Conservation (phyloP, 768 basidiomycete species). For the Galerina sulciceps region DNA sequence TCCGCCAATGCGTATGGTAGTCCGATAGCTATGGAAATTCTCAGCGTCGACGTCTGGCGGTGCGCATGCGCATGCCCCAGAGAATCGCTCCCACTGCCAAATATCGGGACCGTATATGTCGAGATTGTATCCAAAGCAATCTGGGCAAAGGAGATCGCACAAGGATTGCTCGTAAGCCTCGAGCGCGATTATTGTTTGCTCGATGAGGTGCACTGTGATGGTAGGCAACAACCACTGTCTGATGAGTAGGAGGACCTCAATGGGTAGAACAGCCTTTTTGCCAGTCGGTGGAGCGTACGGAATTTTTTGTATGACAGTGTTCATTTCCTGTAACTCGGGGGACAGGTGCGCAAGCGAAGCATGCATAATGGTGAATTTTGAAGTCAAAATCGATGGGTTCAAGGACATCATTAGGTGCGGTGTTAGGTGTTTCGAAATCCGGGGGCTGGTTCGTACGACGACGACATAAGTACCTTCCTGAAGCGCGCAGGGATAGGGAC, state of each 20-base stretch:
- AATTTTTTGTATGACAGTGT: constrained; percentile 35
- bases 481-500: constrained; percentile 21
- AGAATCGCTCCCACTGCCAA: constrained; percentile 58
- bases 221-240: constrained; percentile 49
- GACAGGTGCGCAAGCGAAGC: constrained; percentile 55
- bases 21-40: constrained; percentile 8
- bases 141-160: constrained; percentile 46
- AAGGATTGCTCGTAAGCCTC: constrained; percentile 42
- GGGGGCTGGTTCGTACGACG: not conserved
- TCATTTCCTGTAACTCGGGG: constrained; percentile 47
- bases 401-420: constrained; percentile 19
- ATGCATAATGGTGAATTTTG: constrained; percentile 53
- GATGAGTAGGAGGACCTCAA: constrained; percentile 57
- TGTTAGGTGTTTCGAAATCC: not conserved
- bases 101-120: constrained; percentile 58
- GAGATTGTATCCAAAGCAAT: constrained; percentile 54
- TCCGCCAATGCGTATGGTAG: constrained; percentile 1
- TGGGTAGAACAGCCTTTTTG: constrained; percentile 36
- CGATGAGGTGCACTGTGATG: constrained; percentile 45
- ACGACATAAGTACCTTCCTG: constrained; percentile 16
- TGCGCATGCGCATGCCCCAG: constrained; percentile 51
- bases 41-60: constrained; percentile 5
- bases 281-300: constrained; percentile 13
- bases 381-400: constrained; percentile 32
- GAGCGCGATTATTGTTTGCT: constrained; percentile 46